Conservation (phyloP, 805 yeast genomes). For the Saturnispora halmiae region DNA sequence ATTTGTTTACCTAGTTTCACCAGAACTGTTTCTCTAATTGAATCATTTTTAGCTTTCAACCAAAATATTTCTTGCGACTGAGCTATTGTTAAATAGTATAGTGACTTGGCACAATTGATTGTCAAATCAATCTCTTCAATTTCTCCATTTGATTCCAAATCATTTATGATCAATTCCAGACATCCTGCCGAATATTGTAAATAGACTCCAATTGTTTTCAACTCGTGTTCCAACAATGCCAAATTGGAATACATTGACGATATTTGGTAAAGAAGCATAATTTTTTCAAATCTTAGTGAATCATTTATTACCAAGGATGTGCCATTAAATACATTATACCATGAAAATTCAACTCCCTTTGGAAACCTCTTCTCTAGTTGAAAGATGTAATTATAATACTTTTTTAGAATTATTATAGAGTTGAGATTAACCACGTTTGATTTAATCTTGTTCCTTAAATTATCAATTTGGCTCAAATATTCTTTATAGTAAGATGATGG, state of each 20-base stretch:
- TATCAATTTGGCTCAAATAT: constrained; percentile 33
- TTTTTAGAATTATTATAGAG: constrained; percentile 9
- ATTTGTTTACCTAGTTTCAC: constrained; percentile 60
- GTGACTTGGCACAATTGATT: constrained; percentile 38
- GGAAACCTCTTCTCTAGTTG: constrained; percentile 53
- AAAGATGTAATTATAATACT: constrained; percentile 39
- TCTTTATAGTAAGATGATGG: constrained; percentile 24
- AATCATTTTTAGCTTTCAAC: constrained; percentile 52
- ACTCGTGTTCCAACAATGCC: constrained; percentile 14
- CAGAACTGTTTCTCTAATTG: constrained; percentile 49
- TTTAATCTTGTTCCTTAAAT: constrained; percentile 30
- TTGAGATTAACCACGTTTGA: constrained; percentile 10
- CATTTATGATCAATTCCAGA: constrained; percentile 28
- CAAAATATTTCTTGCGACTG: constrained; percentile 86
- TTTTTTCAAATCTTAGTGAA: constrained; percentile 50
- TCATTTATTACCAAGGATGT: constrained; percentile 10
- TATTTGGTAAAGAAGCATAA: constrained; percentile 53
- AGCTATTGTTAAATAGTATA: constrained; percentile 53
- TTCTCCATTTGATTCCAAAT: constrained; percentile 12
- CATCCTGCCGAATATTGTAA: constrained; percentile 71
- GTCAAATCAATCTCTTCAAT: constrained; percentile 39
- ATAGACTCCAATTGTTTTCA: constrained; percentile 52
- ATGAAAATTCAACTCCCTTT: constrained; percentile 48
- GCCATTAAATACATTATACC: constrained; percentile 46
- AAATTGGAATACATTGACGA: not conserved